Base-by-base conservation (phyloP, 2,329 filamentous ascomycete genomes). In the Colletotrichum echinochloae region DNA sequence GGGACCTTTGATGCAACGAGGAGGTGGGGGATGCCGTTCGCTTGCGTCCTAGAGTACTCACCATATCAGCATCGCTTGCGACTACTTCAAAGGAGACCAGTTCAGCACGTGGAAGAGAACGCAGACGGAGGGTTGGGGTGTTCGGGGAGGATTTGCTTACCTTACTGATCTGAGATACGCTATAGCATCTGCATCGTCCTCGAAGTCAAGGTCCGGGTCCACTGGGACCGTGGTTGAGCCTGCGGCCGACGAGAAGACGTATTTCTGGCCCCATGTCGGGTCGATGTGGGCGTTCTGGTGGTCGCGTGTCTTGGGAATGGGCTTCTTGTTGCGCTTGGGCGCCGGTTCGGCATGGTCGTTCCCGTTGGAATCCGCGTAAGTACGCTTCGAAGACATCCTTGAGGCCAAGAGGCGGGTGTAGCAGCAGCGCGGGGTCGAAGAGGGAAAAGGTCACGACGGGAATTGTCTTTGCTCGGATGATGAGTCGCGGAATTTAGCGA, bases 131-230 rank as follows among this genome's bases (percentile, higher is more conserved):
- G n/a, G n/a, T n/a, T n/a, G n/a, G 65, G 62, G 63, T 12, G n/a
- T 26, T 16, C 41, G 66, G 44, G n/a, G 52, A 68, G 30, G 44
- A 51, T 55, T 57, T 64, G 78, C 87, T 86, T 83, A 93, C 91
- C 91, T 87, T 66, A 94, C 92, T 79, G 91, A 89, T 74, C 85
- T 86, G 71, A 94, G 80, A 81, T 94, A 94, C 61, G 89, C 89
- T 75, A 94, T 81, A 1, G 91, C 91, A 79, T 92, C 90, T 39
- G 85, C 83, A 64, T 91, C 88, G 59, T 91, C 89, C 57, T 92
- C 91, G 74, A 91, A 92, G 65, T 91, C 89, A 1, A 90, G 81
- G 69, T 91, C 89, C 48, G 89, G 86, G 59, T 87, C 87, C 12
- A 78, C 80, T 4, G 83, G 78, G 49, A 82, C 79, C 3, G 82